These are phyloP conservation scores for Penicillium canescens DNA, from an alignment of 495 filamentous ascomycete species.

Conservation along the genomic window DNA sequence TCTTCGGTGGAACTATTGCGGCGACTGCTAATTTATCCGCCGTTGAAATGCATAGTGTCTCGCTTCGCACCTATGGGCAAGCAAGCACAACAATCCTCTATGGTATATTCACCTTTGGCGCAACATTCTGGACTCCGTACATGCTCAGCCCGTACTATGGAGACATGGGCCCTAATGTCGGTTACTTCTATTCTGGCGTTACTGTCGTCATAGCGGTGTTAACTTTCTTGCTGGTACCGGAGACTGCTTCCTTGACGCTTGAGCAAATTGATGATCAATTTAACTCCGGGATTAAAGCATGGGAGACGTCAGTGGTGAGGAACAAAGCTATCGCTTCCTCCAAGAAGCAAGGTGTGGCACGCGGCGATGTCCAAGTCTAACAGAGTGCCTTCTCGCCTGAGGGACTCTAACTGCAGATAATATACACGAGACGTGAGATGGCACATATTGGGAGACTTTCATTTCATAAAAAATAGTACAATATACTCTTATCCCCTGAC, in stretches of 20 bases:
- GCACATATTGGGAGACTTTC: too few relatives aligned
- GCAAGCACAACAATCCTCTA: conserved; percentile 27
- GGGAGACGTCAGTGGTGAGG: conserved; percentile 22
- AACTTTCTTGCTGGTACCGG: conserved; percentile 26
- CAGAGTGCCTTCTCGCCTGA: too few relatives aligned
- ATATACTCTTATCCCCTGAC: too few relatives aligned
- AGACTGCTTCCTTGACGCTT: conserved; percentile 28
- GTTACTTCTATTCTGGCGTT: conserved; percentile 31
- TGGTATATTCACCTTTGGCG: conserved; percentile 28
- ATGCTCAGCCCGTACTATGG: conserved; percentile 28
- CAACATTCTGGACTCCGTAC: conserved; percentile 32
- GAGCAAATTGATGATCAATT: conserved; percentile 34
- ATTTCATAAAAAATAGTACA: too few relatives aligned
- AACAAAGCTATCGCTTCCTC: conserved; percentile 14
- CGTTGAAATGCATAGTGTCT: conserved; percentile 33
- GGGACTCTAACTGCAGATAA: too few relatives aligned
- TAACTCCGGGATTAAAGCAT: conserved; percentile 19
- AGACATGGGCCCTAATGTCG: conserved; percentile 31
- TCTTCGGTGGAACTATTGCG: conserved; percentile 30
- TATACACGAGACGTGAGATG: too few relatives aligned
- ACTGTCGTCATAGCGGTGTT: conserved; percentile 19
- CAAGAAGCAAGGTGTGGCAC: neutral
- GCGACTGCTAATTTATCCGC: conserved; percentile 19
- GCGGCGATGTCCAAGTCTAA: too few relatives aligned
- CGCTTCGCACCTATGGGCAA: conserved; percentile 33